Conservation (phyloP, 805 yeast genomes). For the Helenozyma rhizophorensis region DNA sequence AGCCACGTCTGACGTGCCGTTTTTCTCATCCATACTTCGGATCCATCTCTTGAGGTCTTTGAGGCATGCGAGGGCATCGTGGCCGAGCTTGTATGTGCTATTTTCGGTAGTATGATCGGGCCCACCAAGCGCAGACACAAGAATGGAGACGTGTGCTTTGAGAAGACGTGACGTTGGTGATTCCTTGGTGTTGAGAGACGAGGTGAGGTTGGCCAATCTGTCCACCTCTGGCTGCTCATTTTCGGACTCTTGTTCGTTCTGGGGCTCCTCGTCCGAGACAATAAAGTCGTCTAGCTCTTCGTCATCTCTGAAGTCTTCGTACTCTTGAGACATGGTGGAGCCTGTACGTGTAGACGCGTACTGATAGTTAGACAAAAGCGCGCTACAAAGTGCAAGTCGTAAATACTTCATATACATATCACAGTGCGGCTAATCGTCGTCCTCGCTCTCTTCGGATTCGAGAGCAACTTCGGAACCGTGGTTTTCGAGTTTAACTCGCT, state of each 20-base stretch:
- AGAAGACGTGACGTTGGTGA: slow-evolving; percentile 39
- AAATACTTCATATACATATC: too few relatives aligned
- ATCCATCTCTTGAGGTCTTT: slow-evolving; percentile 89
- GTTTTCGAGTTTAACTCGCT: too few relatives aligned
- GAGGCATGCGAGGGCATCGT: slow-evolving; percentile 81
- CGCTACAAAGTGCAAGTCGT: too few relatives aligned
- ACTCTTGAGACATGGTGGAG: slow-evolving; percentile 4
- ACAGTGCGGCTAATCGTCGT: too few relatives aligned
- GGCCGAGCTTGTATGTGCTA: slow-evolving; percentile 73
- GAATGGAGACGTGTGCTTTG: slow-evolving; percentile 70
- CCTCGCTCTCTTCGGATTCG: too few relatives aligned
- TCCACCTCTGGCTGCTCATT: slow-evolving; percentile 12
- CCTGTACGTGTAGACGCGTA: too few relatives aligned
- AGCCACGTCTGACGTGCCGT: slow-evolving; percentile 74
- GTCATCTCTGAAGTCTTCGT: slow-evolving; percentile 12
- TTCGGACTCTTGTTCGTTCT: slow-evolving; percentile 10
- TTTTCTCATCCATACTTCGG: slow-evolving; percentile 71
- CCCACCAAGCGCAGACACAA: slow-evolving; percentile 91
- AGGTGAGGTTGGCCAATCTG: slow-evolving; percentile 15
- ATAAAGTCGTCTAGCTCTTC: slow-evolving; percentile 35
- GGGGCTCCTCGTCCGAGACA: slow-evolving; percentile 23
- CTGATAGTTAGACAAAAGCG: too few relatives aligned
- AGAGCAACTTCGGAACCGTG: too few relatives aligned
- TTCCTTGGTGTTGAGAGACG: slow-evolving; percentile 28
- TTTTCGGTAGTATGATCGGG: slow-evolving; percentile 59